phyloP scores from a whole-genome alignment of 495 filamentous ascomycete species.

The Xylaria intraflava region DNA sequence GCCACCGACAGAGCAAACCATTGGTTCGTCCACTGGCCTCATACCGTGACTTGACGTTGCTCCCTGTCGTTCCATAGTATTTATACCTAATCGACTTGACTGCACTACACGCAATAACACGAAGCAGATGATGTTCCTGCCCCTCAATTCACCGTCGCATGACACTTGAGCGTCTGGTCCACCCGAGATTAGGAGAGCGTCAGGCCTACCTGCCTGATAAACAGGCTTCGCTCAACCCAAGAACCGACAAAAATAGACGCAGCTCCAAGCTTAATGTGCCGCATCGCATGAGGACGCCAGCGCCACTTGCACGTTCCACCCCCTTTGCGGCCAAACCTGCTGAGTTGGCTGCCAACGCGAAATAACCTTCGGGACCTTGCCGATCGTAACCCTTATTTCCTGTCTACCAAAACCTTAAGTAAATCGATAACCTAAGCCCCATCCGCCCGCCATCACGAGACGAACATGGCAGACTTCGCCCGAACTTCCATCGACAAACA shows the following conservation, averaged over 20 bases:
- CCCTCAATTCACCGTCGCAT: neutral
- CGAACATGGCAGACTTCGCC: slow-evolving; percentile 24
- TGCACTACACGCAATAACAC: neutral
- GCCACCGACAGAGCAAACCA: too few species aligned
- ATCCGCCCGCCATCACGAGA: neutral
- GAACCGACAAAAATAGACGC: neutral
- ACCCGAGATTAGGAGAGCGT: neutral
- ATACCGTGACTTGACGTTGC: too few species aligned
- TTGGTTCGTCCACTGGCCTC: neutral
- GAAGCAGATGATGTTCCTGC: neutral
- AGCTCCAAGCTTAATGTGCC: neutral
- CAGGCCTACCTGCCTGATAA: neutral
- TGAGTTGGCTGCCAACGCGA: slow-evolving; percentile 4
- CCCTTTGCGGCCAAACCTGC: neutral
- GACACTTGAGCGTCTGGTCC: neutral
- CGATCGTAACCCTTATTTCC: neutral
- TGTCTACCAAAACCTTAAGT: neutral
- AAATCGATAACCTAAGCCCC: neutral
- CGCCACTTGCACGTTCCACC: neutral
- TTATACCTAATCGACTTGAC: neutral
- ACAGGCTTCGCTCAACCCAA: neutral
- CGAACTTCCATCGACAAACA: slow-evolving; percentile 19
- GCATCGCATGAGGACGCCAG: slow-evolving; percentile 2
- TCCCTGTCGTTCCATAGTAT: too few species aligned
- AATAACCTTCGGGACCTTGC: slow-evolving; percentile 4